A percentile compares a stretch with the other conserved stretches of the same genome.
Conservation (phyloP, 768 basidiomycete species). For the Naganishia kalamii region DNA sequence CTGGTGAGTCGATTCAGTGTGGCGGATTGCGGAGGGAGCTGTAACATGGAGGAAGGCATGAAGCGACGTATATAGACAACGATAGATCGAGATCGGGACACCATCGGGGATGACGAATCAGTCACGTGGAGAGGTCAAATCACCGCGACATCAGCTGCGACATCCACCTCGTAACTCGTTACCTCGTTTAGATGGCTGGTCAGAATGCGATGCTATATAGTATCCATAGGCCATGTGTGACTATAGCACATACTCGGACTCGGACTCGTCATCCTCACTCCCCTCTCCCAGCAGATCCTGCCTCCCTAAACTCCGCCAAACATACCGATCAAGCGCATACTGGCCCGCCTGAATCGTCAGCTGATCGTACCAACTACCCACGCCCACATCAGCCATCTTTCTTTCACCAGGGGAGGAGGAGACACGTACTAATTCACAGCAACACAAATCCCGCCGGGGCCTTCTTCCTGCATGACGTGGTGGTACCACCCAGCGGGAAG, state of each 20-base stretch:
- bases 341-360: conserved; percentile 9
- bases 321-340: conserved; percentile 22
- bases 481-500: conserved; percentile 96
- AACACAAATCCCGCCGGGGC: conserved; percentile 34
- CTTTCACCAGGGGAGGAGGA: background rate
- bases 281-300: conserved; percentile 7
- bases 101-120: too few species aligned
- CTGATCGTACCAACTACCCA: conserved; percentile 24
- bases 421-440: conserved; percentile 44
- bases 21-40: too few species aligned
- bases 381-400: background rate
- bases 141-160: too few species aligned
- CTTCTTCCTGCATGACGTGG: conserved; percentile 61
- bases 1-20: background rate
- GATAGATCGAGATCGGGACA: too few species aligned
- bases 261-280: background rate
- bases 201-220: too few species aligned
- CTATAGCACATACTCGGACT: background rate
- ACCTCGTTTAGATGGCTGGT: too few species aligned
- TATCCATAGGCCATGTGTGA: too few species aligned
- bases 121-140: too few species aligned
- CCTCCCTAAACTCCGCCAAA: conserved; percentile 9
- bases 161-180: too few species aligned
- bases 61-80: too few species aligned
- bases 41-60: too few species aligned